A percentile compares a stretch with the other conserved stretches of the same genome.
These are phyloP conservation scores for Lachnellula hyalina DNA, from an alignment of 2,329 filamentous ascomycete genomes.

Conservation along the genomic window DNA sequence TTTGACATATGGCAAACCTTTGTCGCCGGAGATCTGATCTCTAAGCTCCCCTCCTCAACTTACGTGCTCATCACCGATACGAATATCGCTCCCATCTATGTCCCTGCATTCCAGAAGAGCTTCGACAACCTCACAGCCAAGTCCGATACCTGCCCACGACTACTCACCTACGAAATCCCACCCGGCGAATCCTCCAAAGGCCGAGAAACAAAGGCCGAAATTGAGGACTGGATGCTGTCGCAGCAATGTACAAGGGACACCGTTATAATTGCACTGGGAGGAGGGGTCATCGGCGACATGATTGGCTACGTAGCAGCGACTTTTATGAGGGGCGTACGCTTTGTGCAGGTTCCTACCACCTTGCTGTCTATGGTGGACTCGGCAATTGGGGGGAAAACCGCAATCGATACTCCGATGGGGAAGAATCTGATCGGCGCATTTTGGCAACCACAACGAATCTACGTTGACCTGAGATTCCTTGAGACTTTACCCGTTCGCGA, in stretches of 20 bases:
- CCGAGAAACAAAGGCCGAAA: conserved; percentile 85
- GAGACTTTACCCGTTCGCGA: conserved; percentile 86
- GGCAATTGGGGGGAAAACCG: conserved; percentile 96
- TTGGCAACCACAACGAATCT: conserved; percentile 92
- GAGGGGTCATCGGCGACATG: conserved; percentile 96
- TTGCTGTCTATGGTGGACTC: conserved; percentile 97
- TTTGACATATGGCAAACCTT: conserved; percentile 84
- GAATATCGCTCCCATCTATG: conserved; percentile 77
- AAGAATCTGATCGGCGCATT: conserved; percentile 96
- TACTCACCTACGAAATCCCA: conserved; percentile 80
- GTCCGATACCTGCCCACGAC: conserved; percentile 48
- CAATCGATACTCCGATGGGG: conserved; percentile 90
- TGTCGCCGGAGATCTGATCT: conserved; percentile 74
- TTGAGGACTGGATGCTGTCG: conserved; percentile 95
- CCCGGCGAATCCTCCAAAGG: conserved; percentile 94
- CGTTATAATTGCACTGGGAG: conserved; percentile 88
- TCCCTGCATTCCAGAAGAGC: conserved; percentile 65
- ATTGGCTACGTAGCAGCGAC: conserved; percentile 96
- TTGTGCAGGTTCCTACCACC: conserved; percentile 94
- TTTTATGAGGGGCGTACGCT: conserved; percentile 95
- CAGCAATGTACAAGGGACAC: conserved; percentile 93
- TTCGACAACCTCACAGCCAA: conserved; percentile 47
- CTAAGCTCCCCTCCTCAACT: conserved; percentile 74
- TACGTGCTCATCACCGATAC: conserved; percentile 97
- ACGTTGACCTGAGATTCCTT: conserved; percentile 88